Base-by-base conservation (phyloP, 192 early-diverging fungal species). In the Backusella tarrabulga region DNA sequence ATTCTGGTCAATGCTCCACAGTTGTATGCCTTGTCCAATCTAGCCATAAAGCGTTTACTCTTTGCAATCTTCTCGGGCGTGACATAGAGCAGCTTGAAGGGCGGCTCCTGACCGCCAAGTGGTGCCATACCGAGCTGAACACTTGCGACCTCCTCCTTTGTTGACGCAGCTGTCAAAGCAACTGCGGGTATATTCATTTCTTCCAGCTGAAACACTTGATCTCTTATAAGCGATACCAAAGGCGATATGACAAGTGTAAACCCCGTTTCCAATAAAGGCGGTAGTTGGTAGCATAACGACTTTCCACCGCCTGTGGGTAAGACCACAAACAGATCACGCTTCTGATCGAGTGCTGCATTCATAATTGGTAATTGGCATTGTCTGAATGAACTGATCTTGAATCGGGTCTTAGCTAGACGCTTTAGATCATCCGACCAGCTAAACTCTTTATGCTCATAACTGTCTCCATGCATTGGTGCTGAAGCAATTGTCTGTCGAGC, bases 241-340 rank as follows among this genome's bases (percentile, higher is more conserved):
- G 97, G 98, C 17, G 95, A 96, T 29, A 98, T 88, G 6, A 98
- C 96, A 32, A 97, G 72, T 0, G 96, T 97, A 11, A 98, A 82
- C 6, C 94, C 95, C 34, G 81, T 77, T 14, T 92, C 94, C n/a
- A 96, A 71, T 26, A 94, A 77, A 4, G 95, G 93, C 0, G 96
- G 96, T 9, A 99, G 86, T 85, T 97, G 96, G 80, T 97, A 98
- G 83, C 97, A 99, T 21, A 98, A 86, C 38, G 92, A 93, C 81
- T 99, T 99, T 14, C 96, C 97, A 5, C 95, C 96, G 40, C 97
- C 97, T 0, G 96, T 98, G 2, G 97, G 96, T 92, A 99, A 95
- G 32, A 98, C 86, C 41, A 99, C 92, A 83, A 99, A 95, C 26
- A 91, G 85, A 77, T 99, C 96, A n/a, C 73, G 46, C 54, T 90